Evolutionary conservation across 768 basidiomycete genomes (phyloP).

Genomic region (Leccinum ochraceum): DNA sequence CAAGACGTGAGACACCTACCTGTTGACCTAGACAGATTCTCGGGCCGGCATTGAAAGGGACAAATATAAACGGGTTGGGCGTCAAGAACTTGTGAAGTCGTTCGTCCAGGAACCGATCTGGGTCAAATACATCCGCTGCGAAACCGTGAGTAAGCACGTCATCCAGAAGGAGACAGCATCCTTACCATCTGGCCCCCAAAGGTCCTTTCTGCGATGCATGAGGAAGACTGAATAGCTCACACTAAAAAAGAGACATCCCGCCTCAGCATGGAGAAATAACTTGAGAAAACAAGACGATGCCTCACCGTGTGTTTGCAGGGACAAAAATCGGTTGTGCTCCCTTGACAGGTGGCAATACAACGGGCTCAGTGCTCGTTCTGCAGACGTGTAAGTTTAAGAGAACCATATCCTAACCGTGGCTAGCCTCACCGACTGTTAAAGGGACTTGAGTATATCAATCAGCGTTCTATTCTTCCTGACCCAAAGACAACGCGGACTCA

Average conservation of each 20-base stretch:
- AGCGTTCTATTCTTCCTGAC: background rate
- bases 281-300: background rate
- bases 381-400: background rate
- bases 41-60: conserved; percentile 44
- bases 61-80: conserved; percentile 53
- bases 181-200: conserved; percentile 70
- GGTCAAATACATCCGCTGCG: conserved; percentile 58
- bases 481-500: conserved; percentile 13
- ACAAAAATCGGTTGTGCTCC: conserved; percentile 33
- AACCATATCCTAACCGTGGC: background rate
- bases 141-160: background rate
- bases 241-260: conserved; percentile 24
- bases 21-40: conserved; percentile 41
- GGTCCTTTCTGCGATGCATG: conserved; percentile 62
- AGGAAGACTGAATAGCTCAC: conserved; percentile 47
- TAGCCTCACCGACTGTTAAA: conserved; percentile 25
- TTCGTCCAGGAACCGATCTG: conserved; percentile 66
- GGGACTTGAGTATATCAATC: conserved; percentile 18
- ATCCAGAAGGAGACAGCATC: background rate
- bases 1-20: conserved; percentile 15
- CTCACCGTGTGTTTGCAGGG: conserved; percentile 33
- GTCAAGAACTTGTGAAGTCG: conserved; percentile 54
- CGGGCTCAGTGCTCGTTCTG: conserved; percentile 26
- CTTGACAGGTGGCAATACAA: conserved; percentile 25
- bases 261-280: background rate